A percentile compares a stretch with the other conserved stretches of the same genome.
These are phyloP conservation scores for Lyophyllum decastes DNA, from an alignment of 768 basidiomycete genomes.

Conservation along the genomic window DNA sequence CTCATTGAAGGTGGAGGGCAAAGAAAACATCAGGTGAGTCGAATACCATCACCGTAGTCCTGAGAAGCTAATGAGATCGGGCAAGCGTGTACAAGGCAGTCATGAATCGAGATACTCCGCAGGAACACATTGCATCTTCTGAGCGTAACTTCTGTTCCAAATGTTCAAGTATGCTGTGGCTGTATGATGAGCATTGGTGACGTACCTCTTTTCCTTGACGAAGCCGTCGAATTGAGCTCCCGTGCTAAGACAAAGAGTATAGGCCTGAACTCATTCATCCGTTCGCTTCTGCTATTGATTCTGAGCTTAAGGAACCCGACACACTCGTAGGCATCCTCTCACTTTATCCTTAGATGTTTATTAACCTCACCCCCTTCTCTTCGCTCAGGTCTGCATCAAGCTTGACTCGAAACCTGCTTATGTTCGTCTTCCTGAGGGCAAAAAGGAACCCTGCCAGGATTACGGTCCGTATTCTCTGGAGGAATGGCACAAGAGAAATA, in stretches of 20 bases:
- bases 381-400: constrained; percentile 49
- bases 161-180: constrained; percentile 69
- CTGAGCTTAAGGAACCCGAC: constrained; percentile 50
- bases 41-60: background rate
- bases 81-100: constrained; percentile 66
- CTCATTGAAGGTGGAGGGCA: constrained; percentile 54
- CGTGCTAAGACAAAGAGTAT: background rate
- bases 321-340: constrained; percentile 20
- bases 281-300: constrained; percentile 68
- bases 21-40: constrained; percentile 52
- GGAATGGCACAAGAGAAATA: constrained; percentile 59
- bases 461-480: constrained; percentile 53
- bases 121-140: constrained; percentile 49
- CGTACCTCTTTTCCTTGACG: constrained; percentile 8
- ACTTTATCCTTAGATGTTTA: background rate
- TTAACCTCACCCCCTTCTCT: background rate
- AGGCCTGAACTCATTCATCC: constrained; percentile 71
- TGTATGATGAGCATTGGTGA: constrained; percentile 58
- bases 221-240: background rate
- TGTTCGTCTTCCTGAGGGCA: constrained; percentile 63
- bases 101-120: constrained; percentile 52
- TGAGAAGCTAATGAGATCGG: background rate
- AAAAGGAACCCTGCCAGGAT: constrained; percentile 44
- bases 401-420: constrained; percentile 31
- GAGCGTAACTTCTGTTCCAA: constrained; percentile 65